Conservation (phyloP, 495 filamentous ascomycete species). For the Friedmanniomyces simplex region DNA sequence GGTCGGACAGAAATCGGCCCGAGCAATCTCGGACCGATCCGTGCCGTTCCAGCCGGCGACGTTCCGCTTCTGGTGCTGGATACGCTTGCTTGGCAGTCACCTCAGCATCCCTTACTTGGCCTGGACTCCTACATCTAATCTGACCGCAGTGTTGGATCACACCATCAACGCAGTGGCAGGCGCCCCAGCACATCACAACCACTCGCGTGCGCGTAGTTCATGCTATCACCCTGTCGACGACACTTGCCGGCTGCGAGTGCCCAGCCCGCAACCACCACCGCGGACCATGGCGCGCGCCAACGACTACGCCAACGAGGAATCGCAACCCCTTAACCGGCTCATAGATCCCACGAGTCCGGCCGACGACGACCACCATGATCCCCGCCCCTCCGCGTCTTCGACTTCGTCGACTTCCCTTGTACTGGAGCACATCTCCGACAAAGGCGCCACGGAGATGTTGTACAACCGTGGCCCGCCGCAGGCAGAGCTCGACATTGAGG, state of each 20-base stretch:
- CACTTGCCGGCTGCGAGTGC: background rate
- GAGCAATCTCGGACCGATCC: too few relatives aligned
- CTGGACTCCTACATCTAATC: too few relatives aligned
- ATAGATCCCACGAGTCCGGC: background rate
- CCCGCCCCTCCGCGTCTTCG: constrained; percentile 44
- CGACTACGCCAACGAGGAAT: constrained; percentile 1
- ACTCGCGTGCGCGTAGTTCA: background rate
- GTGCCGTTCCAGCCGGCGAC: too few relatives aligned
- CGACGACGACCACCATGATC: background rate
- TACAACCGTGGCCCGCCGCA: constrained; percentile 37
- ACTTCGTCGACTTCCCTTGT: constrained; percentile 69
- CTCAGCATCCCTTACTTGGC: too few relatives aligned
- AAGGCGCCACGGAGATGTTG: constrained; percentile 15
- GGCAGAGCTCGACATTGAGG: constrained; percentile 38
- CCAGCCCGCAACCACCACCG: background rate
- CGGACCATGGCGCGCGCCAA: background rate
- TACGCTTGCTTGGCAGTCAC: too few relatives aligned
- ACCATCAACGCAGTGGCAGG: background rate
- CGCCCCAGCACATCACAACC: background rate
- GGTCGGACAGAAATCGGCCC: too few relatives aligned
- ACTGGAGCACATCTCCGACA: constrained; percentile 57
- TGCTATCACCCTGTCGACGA: background rate
- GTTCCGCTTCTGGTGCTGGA: too few relatives aligned
- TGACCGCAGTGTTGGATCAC: too few relatives aligned
- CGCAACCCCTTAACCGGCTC: background rate